Evolutionary conservation across 2,329 filamentous ascomycete species (phyloP), one percentile per base, ranked within the genome.

Genomic region (Coleophoma crateriformis): DNA sequence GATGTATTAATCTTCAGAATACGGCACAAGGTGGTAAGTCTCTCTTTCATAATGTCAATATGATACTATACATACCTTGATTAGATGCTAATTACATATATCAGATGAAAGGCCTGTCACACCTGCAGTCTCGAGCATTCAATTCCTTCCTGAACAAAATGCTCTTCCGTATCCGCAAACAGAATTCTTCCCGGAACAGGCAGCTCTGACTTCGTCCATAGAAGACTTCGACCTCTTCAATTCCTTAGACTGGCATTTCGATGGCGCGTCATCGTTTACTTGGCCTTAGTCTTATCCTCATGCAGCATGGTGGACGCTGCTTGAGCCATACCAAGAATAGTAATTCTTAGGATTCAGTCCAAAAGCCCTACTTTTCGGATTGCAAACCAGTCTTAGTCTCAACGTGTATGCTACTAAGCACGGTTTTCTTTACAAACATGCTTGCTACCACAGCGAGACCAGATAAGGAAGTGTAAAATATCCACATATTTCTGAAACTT

Each of bases 381-480:
- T 22, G 19, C 20, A 72, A 46, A 0, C 75, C 75, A 7, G 75
- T 78, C 59, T 67, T 72, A 10, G 73, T 76, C 61, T 77, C 75
- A 4, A 65, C 67, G 54, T 77, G 74, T 54, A 74, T 72, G 34
- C 64, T 68, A 43, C 65, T 73, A 60, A 77, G 54, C 10, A 63
- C 53, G 6, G 54, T 52, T 46, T 72, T 72, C 46, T 67, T 62
- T 45, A 77, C 65, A 48, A 75, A 74, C 6, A 58, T 48, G 37
- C 66, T 68, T 7, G 66, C 68, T 2, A 72, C 33, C 11, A 76
- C 45, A 0, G 66, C 11, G 7, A 48, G n/a, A 2, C 17, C 45
- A 3, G 49, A 32, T 13, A 50, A 7, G 5, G 2, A n/a, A 5
- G 49, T 48, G 33, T 44, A 50, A 11, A 50, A 38, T 10, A 50